Base-by-base conservation (phyloP, 2,329 filamentous ascomycete genomes). In the Arthrobotrys pseudoclavata region DNA sequence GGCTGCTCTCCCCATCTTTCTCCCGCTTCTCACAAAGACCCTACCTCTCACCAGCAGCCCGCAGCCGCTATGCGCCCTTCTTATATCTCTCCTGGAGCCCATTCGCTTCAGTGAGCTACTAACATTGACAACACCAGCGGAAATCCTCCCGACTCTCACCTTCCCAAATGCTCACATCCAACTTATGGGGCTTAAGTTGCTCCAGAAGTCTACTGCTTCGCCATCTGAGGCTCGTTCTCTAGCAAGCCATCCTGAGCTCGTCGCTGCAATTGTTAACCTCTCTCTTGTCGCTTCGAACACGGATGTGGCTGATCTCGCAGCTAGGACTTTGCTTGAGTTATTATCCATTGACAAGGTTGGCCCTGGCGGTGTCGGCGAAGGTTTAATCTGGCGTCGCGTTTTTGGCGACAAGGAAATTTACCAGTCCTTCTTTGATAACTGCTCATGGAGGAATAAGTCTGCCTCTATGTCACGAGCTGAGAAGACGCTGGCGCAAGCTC, bases 341-440 rank as follows among this genome's bases (percentile, higher is more conserved):
- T 64, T 76, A 42, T 52, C 57, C n/a, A 53, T 76, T 20, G 72
- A 76, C 24, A 53, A 67, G n/a, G 72, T 76, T 13, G 72, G 72
- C 31, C 72, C 66, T 7, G 66, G 57, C 47, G 72, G 72, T 7
- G 72, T 76, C 40, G 72, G 72, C 15, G 72, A 76, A 34, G 72
- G 72, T 13, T 62, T 76, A 6, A 76, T 76, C 31, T 76, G 72
- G 72, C 72, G 72, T 37, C 72, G 72, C n/a, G 66, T 76, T 6
- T 76, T 76, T n/a, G 60, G 72, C 52, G 72, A 76, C 60, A 76
- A 76, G 42, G 72, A 76, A 34, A 76, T 76, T 29, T 76, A 76
- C 42, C 72, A 76, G 42, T 66, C 61, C 42, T 76, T 76, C 66
- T 76, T 76, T 24, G 72, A 76, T 60, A 76, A 76, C 55, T 76